Evolutionary conservation across 805 yeast species (phyloP), one percentile per base, ranked within the genome.

Genomic region (Kuraishia hungarica): DNA sequence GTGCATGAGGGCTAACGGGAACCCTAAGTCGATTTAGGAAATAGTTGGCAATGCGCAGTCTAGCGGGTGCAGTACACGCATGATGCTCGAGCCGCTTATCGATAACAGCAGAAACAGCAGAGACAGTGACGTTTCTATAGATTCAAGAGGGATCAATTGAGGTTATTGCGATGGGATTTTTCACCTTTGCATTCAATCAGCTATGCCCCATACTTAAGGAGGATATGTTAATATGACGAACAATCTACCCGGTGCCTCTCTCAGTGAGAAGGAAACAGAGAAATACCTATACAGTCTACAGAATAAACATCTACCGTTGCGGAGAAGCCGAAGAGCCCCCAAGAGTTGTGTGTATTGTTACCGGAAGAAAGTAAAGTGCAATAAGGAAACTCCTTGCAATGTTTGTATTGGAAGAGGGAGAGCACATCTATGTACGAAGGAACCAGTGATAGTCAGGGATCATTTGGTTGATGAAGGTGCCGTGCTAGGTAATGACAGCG

Each of bases 271-370:
- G 43, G 43, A 35, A 35, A 35, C 43, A 15, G 43, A 35, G 43
- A 35, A 35, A 15, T 35, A 35, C 43, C n/a, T 35, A 4, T 17
- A 35, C 43, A 13, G 43, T 35, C 43, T 35, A 15, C 43, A 35
- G 43, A 35, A 15, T 35, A 35, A 35, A 13, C 43, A 35, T 13
- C 17, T 35, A 35, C n/a, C 43, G 3, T 35, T 35, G 43, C 43
- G 43, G 43, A 35, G 43, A 15, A 35, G 43, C 43, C 43, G 43
- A 13, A 6, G 79, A 43, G 67, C 69, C 7, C 69, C 76, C 5
- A 63, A 69, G 54, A 78, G 80, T 2, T 79, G 83, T 60, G 71
- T 68, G 54, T 69, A 70, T 53, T 79, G 83, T 61, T 67, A 78
- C 49, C 69, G 67, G 56, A 65, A 80, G 35, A 78, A 79, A 61